These are phyloP conservation scores for Corinectria fuckeliana DNA, from an alignment of 2,329 filamentous ascomycete species.

Conservation along the genomic window DNA sequence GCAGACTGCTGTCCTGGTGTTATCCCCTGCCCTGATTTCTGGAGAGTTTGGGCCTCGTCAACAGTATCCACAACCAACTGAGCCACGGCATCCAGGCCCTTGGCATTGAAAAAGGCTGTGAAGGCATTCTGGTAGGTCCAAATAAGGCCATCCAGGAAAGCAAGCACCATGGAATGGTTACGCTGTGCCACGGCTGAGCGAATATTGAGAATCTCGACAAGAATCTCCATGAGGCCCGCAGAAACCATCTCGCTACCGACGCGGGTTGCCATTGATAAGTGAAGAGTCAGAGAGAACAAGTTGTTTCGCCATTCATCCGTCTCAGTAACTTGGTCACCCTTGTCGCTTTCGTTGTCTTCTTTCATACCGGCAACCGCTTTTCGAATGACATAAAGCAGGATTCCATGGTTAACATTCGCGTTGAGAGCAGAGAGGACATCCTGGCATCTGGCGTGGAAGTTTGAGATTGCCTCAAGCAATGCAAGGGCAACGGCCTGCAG, in stretches of 20 bases:
- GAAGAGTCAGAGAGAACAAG: conserved; percentile 85
- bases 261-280: conserved; percentile 75
- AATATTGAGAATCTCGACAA: conserved; percentile 86
- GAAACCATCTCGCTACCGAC: conserved; percentile 85
- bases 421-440: conserved; percentile 92
- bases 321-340: conserved; percentile 66
- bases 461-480: conserved; percentile 84
- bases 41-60: conserved; percentile 69
- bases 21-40: conserved; percentile 75
- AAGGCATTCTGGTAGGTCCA: conserved; percentile 87
- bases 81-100: conserved; percentile 90
- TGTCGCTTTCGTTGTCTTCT: conserved; percentile 58
- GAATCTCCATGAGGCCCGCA: conserved; percentile 86
- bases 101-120: conserved; percentile 78
- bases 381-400: conserved; percentile 89
- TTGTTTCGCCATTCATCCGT: conserved; percentile 90
- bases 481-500: conserved; percentile 84
- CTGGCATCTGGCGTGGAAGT: conserved; percentile 74
- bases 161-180: conserved; percentile 82
- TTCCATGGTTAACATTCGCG: conserved; percentile 94
- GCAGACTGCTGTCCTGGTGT: conserved; percentile 73
- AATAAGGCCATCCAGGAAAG: conserved; percentile 87
- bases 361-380: conserved; percentile 88
- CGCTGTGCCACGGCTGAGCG: conserved; percentile 83
- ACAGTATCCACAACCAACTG: conserved; percentile 84